These are phyloP conservation scores for Gomphus bonarii DNA, from an alignment of 1,284 basidiomycete species.

Conservation along the genomic window DNA sequence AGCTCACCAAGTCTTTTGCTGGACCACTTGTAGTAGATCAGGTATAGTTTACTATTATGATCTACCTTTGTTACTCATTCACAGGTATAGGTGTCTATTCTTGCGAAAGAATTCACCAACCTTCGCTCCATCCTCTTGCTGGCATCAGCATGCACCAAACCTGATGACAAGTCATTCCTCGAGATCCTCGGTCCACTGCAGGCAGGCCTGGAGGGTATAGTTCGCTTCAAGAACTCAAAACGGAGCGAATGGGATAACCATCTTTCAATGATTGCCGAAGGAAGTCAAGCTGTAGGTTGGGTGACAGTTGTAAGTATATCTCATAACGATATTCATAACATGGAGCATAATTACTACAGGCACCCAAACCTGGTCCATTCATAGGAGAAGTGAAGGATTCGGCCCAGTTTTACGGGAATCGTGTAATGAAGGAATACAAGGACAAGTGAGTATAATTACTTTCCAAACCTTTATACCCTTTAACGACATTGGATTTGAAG, in stretches of 20 bases:
- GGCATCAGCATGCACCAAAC: slow-evolving; percentile 72
- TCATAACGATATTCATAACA: slow-evolving; percentile 5
- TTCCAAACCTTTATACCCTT: slow-evolving; percentile 2
- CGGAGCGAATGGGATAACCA: slow-evolving; percentile 80
- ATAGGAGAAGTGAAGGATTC: slow-evolving; percentile 85
- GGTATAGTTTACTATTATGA: slow-evolving; percentile 28
- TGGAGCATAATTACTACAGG: slow-evolving; percentile 30
- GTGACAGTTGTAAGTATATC: slow-evolving; percentile 56
- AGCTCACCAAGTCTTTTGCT: slow-evolving; percentile 68
- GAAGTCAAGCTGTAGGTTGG: slow-evolving; percentile 86
- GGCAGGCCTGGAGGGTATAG: slow-evolving; percentile 64
- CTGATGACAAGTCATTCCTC: slow-evolving; percentile 51
- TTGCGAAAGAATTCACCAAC: slow-evolving; percentile 61
- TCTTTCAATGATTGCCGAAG: slow-evolving; percentile 75
- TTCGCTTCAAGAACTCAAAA: slow-evolving; percentile 75
- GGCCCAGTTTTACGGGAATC: slow-evolving; percentile 84
- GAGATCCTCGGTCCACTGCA: slow-evolving; percentile 66
- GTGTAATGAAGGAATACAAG: slow-evolving; percentile 89
- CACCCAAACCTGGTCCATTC: slow-evolving; percentile 75
- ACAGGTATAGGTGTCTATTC: slow-evolving; percentile 48
- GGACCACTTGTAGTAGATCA: slow-evolving; percentile 64
- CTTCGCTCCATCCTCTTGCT: slow-evolving; percentile 62
- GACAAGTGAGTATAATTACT: slow-evolving; percentile 57
- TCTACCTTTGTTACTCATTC: slow-evolving; percentile 1
- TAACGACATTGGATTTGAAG: slow-evolving; percentile 31